A percentile compares a stretch with the other conserved stretches of the same genome.
Conservation (phyloP, 2,329 filamentous ascomycete genomes). For the Xylariaceae sp. region DNA sequence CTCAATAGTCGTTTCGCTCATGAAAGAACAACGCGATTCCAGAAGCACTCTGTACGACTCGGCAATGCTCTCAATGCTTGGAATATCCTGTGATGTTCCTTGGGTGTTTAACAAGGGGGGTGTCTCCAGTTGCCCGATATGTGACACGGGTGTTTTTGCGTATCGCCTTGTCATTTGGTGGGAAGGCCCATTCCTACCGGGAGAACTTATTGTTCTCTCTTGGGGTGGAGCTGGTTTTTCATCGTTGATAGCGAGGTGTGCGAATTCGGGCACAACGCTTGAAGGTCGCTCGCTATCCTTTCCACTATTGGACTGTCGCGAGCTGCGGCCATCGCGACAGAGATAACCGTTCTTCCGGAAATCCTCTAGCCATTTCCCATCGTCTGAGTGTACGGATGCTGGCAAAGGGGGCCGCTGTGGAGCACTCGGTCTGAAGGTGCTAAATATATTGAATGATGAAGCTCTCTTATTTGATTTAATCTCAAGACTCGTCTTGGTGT, state of each 20-base stretch:
- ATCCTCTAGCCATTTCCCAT: constrained; percentile 41
- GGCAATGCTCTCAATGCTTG: constrained; percentile 56
- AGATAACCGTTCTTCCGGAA: constrained; percentile 39
- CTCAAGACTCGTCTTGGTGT: constrained; percentile 30
- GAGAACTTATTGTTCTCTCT: constrained; percentile 25
- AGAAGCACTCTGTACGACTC: constrained; percentile 58
- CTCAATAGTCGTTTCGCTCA: constrained; percentile 40
- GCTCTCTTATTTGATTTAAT: constrained; percentile 14
- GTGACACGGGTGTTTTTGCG: constrained; percentile 59
- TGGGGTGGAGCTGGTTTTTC: constrained; percentile 30
- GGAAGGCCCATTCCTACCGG: constrained; percentile 34
- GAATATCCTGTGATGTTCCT: constrained; percentile 43
- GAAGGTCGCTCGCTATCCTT: constrained; percentile 28
- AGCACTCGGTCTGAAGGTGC: constrained; percentile 23
- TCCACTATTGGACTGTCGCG: constrained; percentile 11
- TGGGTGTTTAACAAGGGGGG: constrained; percentile 32
- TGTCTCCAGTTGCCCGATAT: constrained; percentile 57
- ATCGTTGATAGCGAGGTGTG: constrained; percentile 45
- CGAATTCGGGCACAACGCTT: constrained; percentile 40
- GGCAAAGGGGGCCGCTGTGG: constrained; percentile 22
- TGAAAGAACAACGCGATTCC: constrained; percentile 47
- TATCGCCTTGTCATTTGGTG: constrained; percentile 50
- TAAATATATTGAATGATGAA: constrained; percentile 19
- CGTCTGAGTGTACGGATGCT: constrained; percentile 29
- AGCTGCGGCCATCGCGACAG: constrained; percentile 25